Evolutionary conservation across 2,329 filamentous ascomycete species (phyloP), one percentile per base, ranked within the genome.

Genomic region (Didymella sp.): DNA sequence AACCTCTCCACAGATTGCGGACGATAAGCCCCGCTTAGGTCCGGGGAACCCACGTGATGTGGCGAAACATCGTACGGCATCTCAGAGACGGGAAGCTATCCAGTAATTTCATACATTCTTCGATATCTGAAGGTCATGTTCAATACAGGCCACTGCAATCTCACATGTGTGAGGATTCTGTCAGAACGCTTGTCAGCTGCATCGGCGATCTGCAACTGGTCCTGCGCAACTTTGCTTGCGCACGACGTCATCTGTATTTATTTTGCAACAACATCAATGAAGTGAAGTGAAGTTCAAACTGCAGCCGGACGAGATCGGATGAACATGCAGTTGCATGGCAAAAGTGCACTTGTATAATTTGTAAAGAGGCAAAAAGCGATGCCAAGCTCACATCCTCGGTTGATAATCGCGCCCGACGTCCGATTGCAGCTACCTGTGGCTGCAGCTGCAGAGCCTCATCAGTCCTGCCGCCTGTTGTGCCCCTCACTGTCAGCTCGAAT

Each of bases 21-120:
- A 38, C 17, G 35, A 19, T 13, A 12, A 37, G 7, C 25, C 47
- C 54, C 27, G 43, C 47, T 21, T 31, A 40, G 31, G 31, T 37
- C 42, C 35, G 35, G 17, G 33, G 22, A 1, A 17, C 31, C 17
- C 53, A 51, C 43, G 53, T 51, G 37, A 56, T 40, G 53, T 43
- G 47, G 53, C 47, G 19, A 56, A 47, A 4, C 8, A 19, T 55
- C 30, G 24, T 33, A 31, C 17, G n/a, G 15, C 11, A 42, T 45
- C 8, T 35, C 11, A n/a, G 21, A 37, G 17, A 33, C 13, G 7
- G 17, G 19, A 30, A 6, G 25, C 9, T 12, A 38, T 52, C 22
- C 12, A 15, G n/a, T 22, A 38, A 13, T 28, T 11, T 24, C 31
- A 12, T 30, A n/a, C 13, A 11, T 21, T n/a, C 4, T 25, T 27